Evolutionary conservation across 116 monocot genomes (phyloP), one percentile per base, ranked within the genome.

Genomic region (Posidonia oceanica): DNA sequence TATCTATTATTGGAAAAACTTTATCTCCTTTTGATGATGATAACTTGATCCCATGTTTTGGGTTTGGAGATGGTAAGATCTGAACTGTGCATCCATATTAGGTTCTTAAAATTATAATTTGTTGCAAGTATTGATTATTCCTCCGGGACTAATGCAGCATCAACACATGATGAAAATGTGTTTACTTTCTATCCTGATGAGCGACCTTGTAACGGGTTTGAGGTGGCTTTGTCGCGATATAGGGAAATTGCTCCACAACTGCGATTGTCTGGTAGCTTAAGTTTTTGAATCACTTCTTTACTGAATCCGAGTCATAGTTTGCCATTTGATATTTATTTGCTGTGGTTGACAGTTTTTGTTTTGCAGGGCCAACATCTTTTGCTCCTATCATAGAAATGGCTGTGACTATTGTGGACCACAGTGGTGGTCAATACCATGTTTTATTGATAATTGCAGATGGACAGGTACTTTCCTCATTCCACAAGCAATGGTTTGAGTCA

Each of bases 391-490:
- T 94, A 67, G 85, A 94, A 68, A 90, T 77, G 85, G 90, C 94
- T 11, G 83, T 80, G 83, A 83, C 83, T 15, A 94, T 90, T 75
- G 94, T 94, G 52, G 82, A 80, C 72, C 76, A 82, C 41, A 90
- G 91, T 79, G 86, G 94, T 55, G 85, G 83, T 13, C 94, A 90
- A 37, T 94, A 87, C 72, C 94, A 94, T 80, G 90, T 90, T 75
- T 70, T 94, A 54, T 48, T 94, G 66, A 90, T 94, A 69, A 90
- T 94, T 81, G 94, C 94, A 65, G 94, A 90, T 87, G 94, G 94
- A 4, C 94, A 94, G 83, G 94, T 94, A 68, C 21, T 14, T 29
- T 8, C 20, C 68, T 14, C 41, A 48, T 66, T 66, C 16, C 17
- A n/a, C 44, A 36, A 29, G 29, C 29, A 29, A 29, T 29, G 29